phyloP scores from a whole-genome alignment of 1,284 basidiomycete species.

The Cutaneotrichosporon dermatis region DNA sequence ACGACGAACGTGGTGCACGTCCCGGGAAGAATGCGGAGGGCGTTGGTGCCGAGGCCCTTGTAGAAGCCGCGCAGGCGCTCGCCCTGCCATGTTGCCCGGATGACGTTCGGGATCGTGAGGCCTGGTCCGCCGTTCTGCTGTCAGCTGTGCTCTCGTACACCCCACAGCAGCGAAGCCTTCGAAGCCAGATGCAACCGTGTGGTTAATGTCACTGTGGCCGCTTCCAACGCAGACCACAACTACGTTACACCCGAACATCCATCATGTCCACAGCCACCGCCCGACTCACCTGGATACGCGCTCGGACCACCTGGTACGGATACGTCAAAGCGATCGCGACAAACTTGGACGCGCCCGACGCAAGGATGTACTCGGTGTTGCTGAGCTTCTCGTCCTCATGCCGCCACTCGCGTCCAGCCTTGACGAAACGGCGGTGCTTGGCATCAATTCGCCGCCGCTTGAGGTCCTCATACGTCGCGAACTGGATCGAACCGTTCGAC shows the following conservation, averaged over 20 bases:
- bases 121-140: slow-evolving; percentile 55
- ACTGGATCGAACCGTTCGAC: slow-evolving; percentile 92
- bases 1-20: slow-evolving; percentile 98
- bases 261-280: no score
- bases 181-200: no score
- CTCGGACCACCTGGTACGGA: slow-evolving; percentile 95
- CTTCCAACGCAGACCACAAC: no score
- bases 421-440: slow-evolving; percentile 60
- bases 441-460: slow-evolving; percentile 80
- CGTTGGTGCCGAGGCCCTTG: slow-evolving; percentile 90
- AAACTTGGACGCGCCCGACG: slow-evolving; percentile 87
- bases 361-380: slow-evolving; percentile 85
- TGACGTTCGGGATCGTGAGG: slow-evolving; percentile 64
- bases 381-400: slow-evolving; percentile 75
- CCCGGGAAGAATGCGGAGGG: slow-evolving; percentile 91
- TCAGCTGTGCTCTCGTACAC: no score
- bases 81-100: slow-evolving; percentile 70
- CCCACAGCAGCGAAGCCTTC: no score
- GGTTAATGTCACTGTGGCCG: no score
- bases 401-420: slow-evolving; percentile 62
- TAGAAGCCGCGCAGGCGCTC: slow-evolving; percentile 88
- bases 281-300: slow-evolving; percentile 75
- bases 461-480: slow-evolving; percentile 94
- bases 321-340: slow-evolving; percentile 82
- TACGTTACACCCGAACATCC: no score